phyloP scores from a whole-genome alignment of 805 yeast species.

The Candida tammaniensis region DNA sequence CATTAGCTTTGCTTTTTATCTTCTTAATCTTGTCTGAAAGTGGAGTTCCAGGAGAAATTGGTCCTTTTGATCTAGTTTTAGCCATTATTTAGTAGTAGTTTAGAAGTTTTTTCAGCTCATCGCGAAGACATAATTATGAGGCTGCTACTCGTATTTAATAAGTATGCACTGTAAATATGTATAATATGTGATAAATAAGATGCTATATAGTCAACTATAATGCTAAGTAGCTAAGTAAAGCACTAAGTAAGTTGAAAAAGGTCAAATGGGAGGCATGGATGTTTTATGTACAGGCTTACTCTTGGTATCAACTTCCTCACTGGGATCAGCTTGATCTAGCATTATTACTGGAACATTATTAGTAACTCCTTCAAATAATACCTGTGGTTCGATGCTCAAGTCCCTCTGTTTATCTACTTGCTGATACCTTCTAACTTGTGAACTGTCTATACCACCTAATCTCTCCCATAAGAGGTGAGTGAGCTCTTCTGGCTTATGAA shows the following conservation, averaged over 20 bases:
- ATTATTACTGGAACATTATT: conserved; percentile 42
- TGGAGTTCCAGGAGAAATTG: conserved; percentile 23
- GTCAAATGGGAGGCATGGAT: conserved; percentile 29
- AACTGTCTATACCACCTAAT: conserved; percentile 38
- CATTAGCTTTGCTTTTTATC: conserved; percentile 19
- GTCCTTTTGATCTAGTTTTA: conserved; percentile 30
- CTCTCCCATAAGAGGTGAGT: conserved; percentile 44
- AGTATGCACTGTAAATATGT: too few species aligned
- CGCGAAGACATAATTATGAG: too few species aligned
- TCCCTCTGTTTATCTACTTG: conserved; percentile 15
- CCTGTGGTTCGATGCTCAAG: conserved; percentile 29
- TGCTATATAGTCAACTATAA: too few species aligned
- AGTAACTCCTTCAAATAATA: conserved; percentile 34
- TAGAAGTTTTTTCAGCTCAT: conserved; percentile 16
- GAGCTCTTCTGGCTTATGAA: conserved; percentile 37
- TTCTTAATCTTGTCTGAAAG: conserved; percentile 22
- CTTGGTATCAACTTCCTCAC: conserved; percentile 5
- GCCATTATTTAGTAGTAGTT: conserved; percentile 25
- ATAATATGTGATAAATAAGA: too few species aligned
- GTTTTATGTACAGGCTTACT: conserved; percentile 27
- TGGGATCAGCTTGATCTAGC: conserved; percentile 24
- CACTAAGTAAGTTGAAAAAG: too few species aligned
- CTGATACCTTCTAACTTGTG: conserved; percentile 28
- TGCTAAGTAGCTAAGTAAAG: too few species aligned
- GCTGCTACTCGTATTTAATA: too few species aligned